phyloP scores from a whole-genome alignment of 176 grass and related monocot genomes.

The Oryza glaberrima region DNA sequence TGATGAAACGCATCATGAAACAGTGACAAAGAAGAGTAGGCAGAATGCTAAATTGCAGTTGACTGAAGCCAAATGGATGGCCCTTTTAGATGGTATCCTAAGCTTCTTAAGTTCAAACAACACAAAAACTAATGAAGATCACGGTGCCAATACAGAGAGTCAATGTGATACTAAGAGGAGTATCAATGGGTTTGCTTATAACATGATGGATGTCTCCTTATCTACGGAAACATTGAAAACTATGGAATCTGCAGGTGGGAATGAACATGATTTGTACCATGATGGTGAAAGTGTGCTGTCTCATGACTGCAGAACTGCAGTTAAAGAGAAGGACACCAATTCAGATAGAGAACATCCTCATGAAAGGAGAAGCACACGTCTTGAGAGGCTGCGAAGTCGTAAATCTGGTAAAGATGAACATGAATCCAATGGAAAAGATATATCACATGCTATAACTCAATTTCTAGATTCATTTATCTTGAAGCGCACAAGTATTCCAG shows the following conservation, averaged over 20 bases:
- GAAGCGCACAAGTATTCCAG: conserved; percentile 46
- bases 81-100: conserved; percentile 66
- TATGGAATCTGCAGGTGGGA: conserved; percentile 55
- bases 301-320: conserved; percentile 49
- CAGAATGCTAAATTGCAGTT: conserved; percentile 65
- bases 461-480: conserved; percentile 84
- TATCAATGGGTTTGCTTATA: conserved; percentile 41
- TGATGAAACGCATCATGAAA: conserved; percentile 47
- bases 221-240: conserved; percentile 47
- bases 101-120: conserved; percentile 56
- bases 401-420: conserved; percentile 94
- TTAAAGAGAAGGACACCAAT: conserved; percentile 74
- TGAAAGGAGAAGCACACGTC: conserved; percentile 90
- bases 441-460: conserved; percentile 69
- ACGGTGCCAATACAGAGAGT: conserved; percentile 21
- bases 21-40: conserved; percentile 53
- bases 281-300: conserved; percentile 43
- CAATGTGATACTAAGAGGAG: conserved; percentile 32
- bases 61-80: conserved; percentile 69
- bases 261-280: conserved; percentile 51
- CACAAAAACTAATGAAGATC: conserved; percentile 40
- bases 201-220: conserved; percentile 59
- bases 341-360: conserved; percentile 87
- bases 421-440: conserved; percentile 80
- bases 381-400: conserved; percentile 90